These are phyloP conservation scores for Phytophthora hybrid DNA, from an alignment of 352 stramenopile genomes.

Conservation along the genomic window DNA sequence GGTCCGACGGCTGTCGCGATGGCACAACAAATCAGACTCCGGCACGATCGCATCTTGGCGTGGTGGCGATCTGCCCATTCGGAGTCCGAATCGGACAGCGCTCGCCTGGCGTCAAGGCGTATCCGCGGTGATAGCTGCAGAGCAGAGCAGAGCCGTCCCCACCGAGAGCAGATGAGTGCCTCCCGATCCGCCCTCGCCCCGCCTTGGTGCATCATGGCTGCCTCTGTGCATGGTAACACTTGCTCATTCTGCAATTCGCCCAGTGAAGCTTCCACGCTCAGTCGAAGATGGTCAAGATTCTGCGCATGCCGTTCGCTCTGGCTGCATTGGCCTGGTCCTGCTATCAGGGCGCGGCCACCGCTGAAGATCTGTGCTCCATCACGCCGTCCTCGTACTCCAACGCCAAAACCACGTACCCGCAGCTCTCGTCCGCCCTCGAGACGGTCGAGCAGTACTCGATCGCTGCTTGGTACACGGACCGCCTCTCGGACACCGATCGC, in stretches of 20 bases:
- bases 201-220: slow-evolving; percentile 18
- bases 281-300: slow-evolving; percentile 39
- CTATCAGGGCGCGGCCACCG: slow-evolving; percentile 10
- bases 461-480: slow-evolving; percentile 69
- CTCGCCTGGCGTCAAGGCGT: slow-evolving; percentile 15
- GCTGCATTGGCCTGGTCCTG: slow-evolving; percentile 24
- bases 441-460: slow-evolving; percentile 54
- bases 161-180: slow-evolving; percentile 10
- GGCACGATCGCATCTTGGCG: slow-evolving; percentile 21
- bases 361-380: slow-evolving; percentile 53
- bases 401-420: slow-evolving; percentile 50
- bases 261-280: background rate
- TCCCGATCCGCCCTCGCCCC: slow-evolving; percentile 12
- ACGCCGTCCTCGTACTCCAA: slow-evolving; percentile 39
- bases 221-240: slow-evolving; percentile 1
- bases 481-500: slow-evolving; percentile 34
- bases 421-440: slow-evolving; percentile 42
- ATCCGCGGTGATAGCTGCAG: slow-evolving; percentile 30
- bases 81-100: too few relatives aligned
- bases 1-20: slow-evolving; percentile 18
- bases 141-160: slow-evolving; percentile 4
- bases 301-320: slow-evolving; percentile 20
- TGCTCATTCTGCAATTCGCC: slow-evolving; percentile 44
- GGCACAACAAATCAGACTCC: slow-evolving; percentile 37
- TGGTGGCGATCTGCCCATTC: slow-evolving; percentile 1